phyloP scores from a whole-genome alignment of 2,329 filamentous ascomycete species.

The Ceratocystis ficicola region DNA sequence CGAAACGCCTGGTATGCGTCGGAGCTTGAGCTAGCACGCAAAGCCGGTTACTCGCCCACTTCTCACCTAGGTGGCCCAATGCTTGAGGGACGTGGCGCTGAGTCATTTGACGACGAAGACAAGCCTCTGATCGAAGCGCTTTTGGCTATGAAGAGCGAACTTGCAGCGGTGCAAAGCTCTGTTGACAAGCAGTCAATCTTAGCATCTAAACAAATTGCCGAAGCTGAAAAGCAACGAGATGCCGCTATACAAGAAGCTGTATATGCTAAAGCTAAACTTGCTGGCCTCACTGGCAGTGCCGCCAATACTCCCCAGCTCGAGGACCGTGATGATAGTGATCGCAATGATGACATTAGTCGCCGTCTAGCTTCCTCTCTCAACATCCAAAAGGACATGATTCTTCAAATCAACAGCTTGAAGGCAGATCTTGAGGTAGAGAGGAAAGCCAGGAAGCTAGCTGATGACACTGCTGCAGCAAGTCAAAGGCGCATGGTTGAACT shows the following conservation, averaged over 20 bases:
- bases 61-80: constrained; percentile 52
- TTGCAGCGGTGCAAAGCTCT: constrained; percentile 77
- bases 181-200: constrained; percentile 79
- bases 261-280: constrained; percentile 86
- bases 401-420: constrained; percentile 56
- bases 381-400: constrained; percentile 66
- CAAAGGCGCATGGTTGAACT: constrained; percentile 74
- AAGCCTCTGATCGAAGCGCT: constrained; percentile 84
- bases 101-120: constrained; percentile 83
- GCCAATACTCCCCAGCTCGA: constrained; percentile 48
- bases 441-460: constrained; percentile 67
- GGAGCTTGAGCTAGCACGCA: constrained; percentile 80
- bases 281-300: constrained; percentile 56
- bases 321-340: constrained; percentile 47
- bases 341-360: constrained; percentile 60
- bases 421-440: constrained; percentile 70
- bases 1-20: constrained; percentile 96
- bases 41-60: constrained; percentile 72
- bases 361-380: constrained; percentile 74
- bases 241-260: constrained; percentile 88
- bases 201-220: constrained; percentile 79
- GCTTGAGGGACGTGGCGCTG: constrained; percentile 62
- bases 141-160: constrained; percentile 76
- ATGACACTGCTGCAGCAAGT: constrained; percentile 73
- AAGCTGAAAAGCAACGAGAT: constrained; percentile 89